These are phyloP conservation scores for Immersiporthe knoxdaviesiana DNA, from an alignment of 2,329 filamentous ascomycete genomes.

Conservation along the genomic window DNA sequence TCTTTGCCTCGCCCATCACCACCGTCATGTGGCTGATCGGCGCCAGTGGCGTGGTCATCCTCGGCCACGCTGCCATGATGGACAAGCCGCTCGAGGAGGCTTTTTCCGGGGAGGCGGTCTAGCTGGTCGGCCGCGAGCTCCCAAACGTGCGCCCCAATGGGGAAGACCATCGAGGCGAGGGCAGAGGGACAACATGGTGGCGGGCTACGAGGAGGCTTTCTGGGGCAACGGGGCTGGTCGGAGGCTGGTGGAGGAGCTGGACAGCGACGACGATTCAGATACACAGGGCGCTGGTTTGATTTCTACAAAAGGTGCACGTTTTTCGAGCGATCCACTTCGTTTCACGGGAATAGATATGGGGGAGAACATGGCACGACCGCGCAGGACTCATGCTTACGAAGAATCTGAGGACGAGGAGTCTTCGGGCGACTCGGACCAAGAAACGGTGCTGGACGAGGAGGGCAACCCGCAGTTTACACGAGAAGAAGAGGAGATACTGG, in stretches of 20 bases:
- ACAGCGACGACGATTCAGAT: conserved; percentile 60
- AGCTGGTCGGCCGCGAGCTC: conserved; percentile 99
- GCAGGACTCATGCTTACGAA: conserved; percentile 44
- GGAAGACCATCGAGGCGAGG: conserved; percentile 98
- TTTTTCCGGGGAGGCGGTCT: conserved; percentile 99
- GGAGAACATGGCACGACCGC: conserved; percentile 42
- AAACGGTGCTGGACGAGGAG: conserved; percentile 52
- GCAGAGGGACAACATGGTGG: conserved; percentile 62
- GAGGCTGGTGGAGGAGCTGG: conserved; percentile 70
- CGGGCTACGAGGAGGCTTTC: conserved; percentile 48
- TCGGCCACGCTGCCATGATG: conserved; percentile 94
- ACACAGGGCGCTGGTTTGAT: conserved; percentile 57
- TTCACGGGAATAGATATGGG: conserved; percentile 65
- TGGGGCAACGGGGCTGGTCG: conserved; percentile 41
- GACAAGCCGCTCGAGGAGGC: conserved; percentile 99
- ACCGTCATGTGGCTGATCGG: conserved; percentile 95
- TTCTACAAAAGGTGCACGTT: conserved; percentile 49
- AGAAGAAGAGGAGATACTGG: conserved; percentile 74
- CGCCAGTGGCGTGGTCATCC: conserved; percentile 88
- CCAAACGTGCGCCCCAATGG: conserved; percentile 89
- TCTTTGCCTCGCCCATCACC: conserved; percentile 81
- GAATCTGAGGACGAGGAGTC: conserved; percentile 51
- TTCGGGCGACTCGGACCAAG: conserved; percentile 52
- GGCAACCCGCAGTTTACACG: conserved; percentile 60
- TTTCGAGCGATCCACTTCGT: conserved; percentile 62